These are phyloP conservation scores for Nasturtium officinale DNA, from an alignment of 345 rosid genomes.

Conservation along the genomic window DNA sequence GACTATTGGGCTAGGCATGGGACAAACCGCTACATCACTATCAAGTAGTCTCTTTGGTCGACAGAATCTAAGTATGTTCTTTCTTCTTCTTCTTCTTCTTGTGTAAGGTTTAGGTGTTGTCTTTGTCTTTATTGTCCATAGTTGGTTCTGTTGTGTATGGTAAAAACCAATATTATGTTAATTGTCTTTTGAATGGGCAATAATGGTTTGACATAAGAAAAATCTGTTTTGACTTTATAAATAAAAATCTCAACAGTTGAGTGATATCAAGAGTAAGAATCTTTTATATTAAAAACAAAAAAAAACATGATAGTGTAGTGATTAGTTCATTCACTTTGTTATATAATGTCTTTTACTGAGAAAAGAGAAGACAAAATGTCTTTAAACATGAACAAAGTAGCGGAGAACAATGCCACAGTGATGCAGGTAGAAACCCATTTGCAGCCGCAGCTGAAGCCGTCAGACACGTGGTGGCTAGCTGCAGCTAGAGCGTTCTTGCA, in stretches of 20 bases:
- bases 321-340: background rate
- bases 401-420: constrained; percentile 3
- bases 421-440: constrained; percentile 1
- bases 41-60: constrained; percentile 55
- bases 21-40: constrained; percentile 93
- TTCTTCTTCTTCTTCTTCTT: background rate
- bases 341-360: background rate
- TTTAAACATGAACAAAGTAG: background rate
- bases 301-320: background rate
- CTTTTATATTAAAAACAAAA: background rate
- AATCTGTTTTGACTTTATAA: background rate
- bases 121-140: constrained; percentile 26
- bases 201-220: background rate
- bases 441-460: background rate
- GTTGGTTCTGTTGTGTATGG: constrained; percentile 26
- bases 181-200: constrained; percentile 9
- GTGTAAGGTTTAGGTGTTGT: constrained; percentile 9
- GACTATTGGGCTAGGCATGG: constrained; percentile 96
- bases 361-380: background rate
- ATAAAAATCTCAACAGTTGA: background rate
- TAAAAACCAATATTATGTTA: constrained; percentile 10
- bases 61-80: constrained; percentile 3
- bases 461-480: background rate
- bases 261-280: background rate
- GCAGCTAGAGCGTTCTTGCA: background rate